Conservation (phyloP, 1,284 basidiomycete genomes). For the Malassezia arunalokei region DNA sequence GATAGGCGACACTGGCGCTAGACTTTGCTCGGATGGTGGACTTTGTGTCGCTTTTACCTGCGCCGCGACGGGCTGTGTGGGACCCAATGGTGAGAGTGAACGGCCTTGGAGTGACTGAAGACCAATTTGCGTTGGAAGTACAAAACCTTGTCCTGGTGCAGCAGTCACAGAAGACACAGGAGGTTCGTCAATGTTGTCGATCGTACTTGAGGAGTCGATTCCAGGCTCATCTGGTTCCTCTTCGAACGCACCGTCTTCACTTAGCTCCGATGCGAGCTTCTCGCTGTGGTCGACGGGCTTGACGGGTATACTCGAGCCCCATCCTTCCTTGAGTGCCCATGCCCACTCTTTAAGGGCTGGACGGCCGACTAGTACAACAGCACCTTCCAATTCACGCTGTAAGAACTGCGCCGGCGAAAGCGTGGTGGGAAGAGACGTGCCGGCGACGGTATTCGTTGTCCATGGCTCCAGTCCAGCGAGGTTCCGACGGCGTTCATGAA, state of each 20-base stretch:
- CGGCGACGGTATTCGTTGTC: slow-evolving; percentile 21
- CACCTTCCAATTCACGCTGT: slow-evolving; percentile 63
- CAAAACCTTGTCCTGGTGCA: slow-evolving; percentile 15
- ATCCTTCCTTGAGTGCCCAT: slow-evolving; percentile 70
- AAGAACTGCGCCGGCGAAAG: slow-evolving; percentile 54
- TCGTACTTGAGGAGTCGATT: not conserved
- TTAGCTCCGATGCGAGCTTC: slow-evolving; percentile 57
- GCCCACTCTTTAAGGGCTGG: slow-evolving; percentile 90
- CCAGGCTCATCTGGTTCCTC: slow-evolving; percentile 48
- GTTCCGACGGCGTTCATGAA: slow-evolving; percentile 55
- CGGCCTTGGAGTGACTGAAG: slow-evolving; percentile 2
- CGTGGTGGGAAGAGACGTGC: slow-evolving; percentile 54
- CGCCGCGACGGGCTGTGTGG: not conserved
- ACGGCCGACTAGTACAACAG: slow-evolving; percentile 74
- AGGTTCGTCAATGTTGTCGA: slow-evolving; percentile 20
- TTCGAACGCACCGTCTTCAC: slow-evolving; percentile 65
- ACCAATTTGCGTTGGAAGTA: slow-evolving; percentile 13
- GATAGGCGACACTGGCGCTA: slow-evolving; percentile 48
- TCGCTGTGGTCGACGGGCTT: slow-evolving; percentile 59
- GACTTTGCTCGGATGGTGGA: not conserved
- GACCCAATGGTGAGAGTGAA: not conserved
- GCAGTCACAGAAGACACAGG: slow-evolving; percentile 12
- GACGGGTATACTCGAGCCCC: slow-evolving; percentile 51
- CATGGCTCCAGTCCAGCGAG: slow-evolving; percentile 39
- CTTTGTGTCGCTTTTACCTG: not conserved